Conservation (phyloP, 73 alveolate species). For the Paramecium pentaurelia region DNA sequence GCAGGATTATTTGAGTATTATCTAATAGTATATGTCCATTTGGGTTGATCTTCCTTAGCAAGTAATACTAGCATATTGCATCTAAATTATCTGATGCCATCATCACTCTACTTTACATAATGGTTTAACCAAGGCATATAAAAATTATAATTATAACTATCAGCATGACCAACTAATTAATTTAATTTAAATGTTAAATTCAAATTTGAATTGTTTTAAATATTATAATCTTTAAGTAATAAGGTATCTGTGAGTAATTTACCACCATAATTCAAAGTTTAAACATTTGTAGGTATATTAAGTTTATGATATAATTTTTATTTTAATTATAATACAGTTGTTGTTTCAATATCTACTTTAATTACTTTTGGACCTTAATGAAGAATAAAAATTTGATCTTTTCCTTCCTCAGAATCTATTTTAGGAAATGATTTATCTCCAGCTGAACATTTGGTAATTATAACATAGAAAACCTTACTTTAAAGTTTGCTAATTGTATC, state of each 20-base stretch:
- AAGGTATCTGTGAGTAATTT: not conserved
- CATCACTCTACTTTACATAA: not conserved
- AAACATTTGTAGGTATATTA: not conserved
- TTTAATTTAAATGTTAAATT: not conserved
- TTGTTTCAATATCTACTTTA: not conserved
- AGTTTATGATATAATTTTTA: conserved; percentile 8
- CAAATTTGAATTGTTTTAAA: not conserved
- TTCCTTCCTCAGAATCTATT: not conserved
- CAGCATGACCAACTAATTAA: conserved; percentile 10
- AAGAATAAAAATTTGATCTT: not conserved
- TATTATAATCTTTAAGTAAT: not conserved
- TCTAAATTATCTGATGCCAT: not conserved
- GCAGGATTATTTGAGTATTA: not conserved
- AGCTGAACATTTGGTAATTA: not conserved
- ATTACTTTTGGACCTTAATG: conserved; percentile 40
- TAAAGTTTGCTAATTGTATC: not conserved
- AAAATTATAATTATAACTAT: not conserved
- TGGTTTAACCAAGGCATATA: conserved; percentile 17
- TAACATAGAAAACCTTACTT: not conserved
- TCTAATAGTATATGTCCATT: not conserved
- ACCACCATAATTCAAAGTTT: not conserved
- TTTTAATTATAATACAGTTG: not conserved
- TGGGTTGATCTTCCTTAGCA: not conserved
- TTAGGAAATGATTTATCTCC: not conserved
- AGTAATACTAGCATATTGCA: not conserved